These are phyloP conservation scores for Leucogyrophana mollusca DNA, from an alignment of 768 basidiomycete genomes.

Conservation along the genomic window DNA sequence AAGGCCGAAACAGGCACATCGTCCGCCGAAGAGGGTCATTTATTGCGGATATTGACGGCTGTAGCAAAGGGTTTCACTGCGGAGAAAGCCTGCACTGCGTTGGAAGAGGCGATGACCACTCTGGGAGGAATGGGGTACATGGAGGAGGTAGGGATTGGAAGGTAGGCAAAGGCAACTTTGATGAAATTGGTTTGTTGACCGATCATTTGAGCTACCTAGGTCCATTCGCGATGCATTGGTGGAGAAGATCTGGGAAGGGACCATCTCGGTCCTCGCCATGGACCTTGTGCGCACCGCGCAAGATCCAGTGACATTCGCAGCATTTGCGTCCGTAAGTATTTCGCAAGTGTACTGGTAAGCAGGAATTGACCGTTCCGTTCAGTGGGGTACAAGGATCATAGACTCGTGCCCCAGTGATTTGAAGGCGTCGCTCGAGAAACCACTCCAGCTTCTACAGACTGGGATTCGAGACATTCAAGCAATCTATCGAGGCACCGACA, in stretches of 20 bases:
- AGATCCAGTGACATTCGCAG: slow-evolving; percentile 40
- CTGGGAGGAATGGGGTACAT: slow-evolving; percentile 82
- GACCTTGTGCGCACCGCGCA: slow-evolving; percentile 60
- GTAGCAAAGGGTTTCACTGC: slow-evolving; percentile 70
- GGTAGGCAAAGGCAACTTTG: slow-evolving; percentile 29
- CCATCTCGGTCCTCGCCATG: slow-evolving; percentile 62
- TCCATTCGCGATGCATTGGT: slow-evolving; percentile 68
- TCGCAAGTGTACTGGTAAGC: background rate
- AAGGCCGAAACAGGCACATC: slow-evolving; percentile 58
- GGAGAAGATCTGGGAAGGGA: slow-evolving; percentile 86
- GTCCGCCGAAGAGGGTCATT: slow-evolving; percentile 43
- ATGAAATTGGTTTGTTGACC: no score
- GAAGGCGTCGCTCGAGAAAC: slow-evolving; percentile 20
- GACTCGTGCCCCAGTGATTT: slow-evolving; percentile 40
- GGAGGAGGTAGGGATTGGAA: slow-evolving; percentile 75
- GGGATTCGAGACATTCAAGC: slow-evolving; percentile 40
- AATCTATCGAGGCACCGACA: slow-evolving; percentile 36
- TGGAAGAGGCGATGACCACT: slow-evolving; percentile 74
- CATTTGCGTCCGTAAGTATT: slow-evolving; percentile 51
- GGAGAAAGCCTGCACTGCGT: slow-evolving; percentile 57
- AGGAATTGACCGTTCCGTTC: slow-evolving; percentile 1
- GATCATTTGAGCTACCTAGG: slow-evolving; percentile 19
- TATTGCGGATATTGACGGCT: slow-evolving; percentile 67
- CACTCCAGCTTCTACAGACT: slow-evolving; percentile 33
- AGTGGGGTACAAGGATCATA: slow-evolving; percentile 56